Evolutionary conservation across 768 basidiomycete genomes (phyloP).

Genomic region (Peribolospora baueri): DNA sequence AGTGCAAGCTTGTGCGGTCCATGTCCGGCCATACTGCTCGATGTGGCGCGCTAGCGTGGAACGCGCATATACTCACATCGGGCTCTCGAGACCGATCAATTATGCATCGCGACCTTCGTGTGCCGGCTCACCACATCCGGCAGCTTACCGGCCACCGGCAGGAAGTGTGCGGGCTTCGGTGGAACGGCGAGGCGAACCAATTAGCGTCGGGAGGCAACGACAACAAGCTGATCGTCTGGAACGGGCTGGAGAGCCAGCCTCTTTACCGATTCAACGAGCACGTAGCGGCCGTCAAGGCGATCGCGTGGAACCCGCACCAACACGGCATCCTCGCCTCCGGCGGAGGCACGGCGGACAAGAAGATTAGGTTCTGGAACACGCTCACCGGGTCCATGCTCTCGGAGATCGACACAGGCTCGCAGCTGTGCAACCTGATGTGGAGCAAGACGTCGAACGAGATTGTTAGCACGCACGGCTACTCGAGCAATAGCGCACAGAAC

Average conservation of each 20-base stretch:
- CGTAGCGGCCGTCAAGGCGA: slow-evolving; percentile 86
- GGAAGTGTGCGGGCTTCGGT: slow-evolving; percentile 86
- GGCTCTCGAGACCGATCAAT: slow-evolving; percentile 79
- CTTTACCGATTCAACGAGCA: slow-evolving; percentile 92
- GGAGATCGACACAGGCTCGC: slow-evolving; percentile 81
- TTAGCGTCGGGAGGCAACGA: slow-evolving; percentile 93
- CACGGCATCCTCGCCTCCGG: slow-evolving; percentile 75
- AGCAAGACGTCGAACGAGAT: slow-evolving; percentile 78
- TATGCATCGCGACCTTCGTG: slow-evolving; percentile 76
- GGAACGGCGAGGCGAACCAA: slow-evolving; percentile 39
- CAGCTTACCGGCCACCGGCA: slow-evolving; percentile 35
- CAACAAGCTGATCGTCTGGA: slow-evolving; percentile 97
- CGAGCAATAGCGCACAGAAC: slow-evolving; percentile 75
- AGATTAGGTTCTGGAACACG: slow-evolving; percentile 93
- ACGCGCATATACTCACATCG: slow-evolving; percentile 57
- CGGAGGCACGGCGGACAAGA: slow-evolving; percentile 96
- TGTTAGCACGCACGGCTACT: slow-evolving; percentile 93
- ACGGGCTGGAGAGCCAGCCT: slow-evolving; percentile 41
- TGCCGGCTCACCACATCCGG: slow-evolving; percentile 39
- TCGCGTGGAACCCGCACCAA: slow-evolving; percentile 94
- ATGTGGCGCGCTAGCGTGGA: slow-evolving; percentile 89
- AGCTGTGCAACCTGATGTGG: slow-evolving; percentile 97
- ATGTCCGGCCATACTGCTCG: slow-evolving; percentile 73
- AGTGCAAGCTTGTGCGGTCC: slow-evolving; percentile 46
- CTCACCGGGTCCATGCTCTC: slow-evolving; percentile 51